Conservation (phyloP, 768 basidiomycete species). For the Multifurca ochricompacta region DNA sequence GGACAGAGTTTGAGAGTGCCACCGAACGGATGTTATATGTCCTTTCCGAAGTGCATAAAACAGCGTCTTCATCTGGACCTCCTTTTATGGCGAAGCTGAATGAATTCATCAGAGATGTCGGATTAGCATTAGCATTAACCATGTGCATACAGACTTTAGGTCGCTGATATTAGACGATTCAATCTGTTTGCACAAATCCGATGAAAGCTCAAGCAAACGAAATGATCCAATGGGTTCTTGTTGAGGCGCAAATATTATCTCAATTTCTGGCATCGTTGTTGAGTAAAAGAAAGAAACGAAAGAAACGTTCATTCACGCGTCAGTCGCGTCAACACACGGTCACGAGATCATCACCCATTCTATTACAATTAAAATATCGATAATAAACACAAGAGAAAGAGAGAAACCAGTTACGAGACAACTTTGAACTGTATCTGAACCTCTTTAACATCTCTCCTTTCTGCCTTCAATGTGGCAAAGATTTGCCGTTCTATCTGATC, state of each 20-base stretch:
- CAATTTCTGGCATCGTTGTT: slow-evolving; percentile 36
- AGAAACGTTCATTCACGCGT: background rate
- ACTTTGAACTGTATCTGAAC: slow-evolving; percentile 30
- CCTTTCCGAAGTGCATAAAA: slow-evolving; percentile 72
- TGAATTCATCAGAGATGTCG: slow-evolving; percentile 14
- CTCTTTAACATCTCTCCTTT: slow-evolving; percentile 61
- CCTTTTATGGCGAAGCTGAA: slow-evolving; percentile 61
- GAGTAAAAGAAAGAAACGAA: background rate
- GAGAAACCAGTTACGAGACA: background rate
- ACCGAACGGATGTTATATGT: slow-evolving; percentile 84
- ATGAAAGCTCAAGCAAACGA: slow-evolving; percentile 66
- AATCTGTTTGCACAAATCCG: slow-evolving; percentile 55
- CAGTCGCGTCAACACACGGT: background rate
- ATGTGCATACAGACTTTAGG: slow-evolving; percentile 1
- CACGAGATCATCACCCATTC: background rate
- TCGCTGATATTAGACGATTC: slow-evolving; percentile 39
- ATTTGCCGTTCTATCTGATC: slow-evolving; percentile 59
- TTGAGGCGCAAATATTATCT: slow-evolving; percentile 44
- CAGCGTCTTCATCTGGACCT: slow-evolving; percentile 73
- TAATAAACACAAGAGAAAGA: background rate
- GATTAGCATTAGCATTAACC: background rate
- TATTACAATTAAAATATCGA: background rate
- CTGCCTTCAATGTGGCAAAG: slow-evolving; percentile 41
- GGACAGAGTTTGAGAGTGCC: slow-evolving; percentile 79
- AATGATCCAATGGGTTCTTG: slow-evolving; percentile 47